phyloP scores from a whole-genome alignment of 176 grass and related monocot species.

The Cocos nucifera region DNA sequence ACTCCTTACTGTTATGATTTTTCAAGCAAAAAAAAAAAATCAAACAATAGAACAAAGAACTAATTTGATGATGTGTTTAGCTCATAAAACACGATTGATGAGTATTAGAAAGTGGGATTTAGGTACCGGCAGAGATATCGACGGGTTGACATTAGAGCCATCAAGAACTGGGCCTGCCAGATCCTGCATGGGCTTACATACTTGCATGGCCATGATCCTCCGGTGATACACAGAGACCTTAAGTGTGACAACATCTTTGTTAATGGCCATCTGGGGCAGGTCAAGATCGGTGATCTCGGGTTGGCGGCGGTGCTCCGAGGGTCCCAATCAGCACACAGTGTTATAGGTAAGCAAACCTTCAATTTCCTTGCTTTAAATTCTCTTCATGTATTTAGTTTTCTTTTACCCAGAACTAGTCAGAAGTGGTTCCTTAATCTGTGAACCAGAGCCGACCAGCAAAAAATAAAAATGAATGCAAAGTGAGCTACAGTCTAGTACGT shows the following conservation, averaged over 20 bases:
- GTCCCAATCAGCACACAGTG: conserved; percentile 46
- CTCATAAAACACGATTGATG: neutral
- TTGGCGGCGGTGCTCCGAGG: conserved; percentile 56
- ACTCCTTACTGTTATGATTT: too few relatives aligned
- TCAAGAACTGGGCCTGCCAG: conserved; percentile 56
- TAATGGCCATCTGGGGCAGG: conserved; percentile 69
- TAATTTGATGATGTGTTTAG: neutral
- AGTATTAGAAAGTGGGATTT: neutral
- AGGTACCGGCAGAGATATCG: conserved; percentile 55
- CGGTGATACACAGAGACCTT: conserved; percentile 81
- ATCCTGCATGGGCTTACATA: conserved; percentile 60
- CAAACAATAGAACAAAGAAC: too few relatives aligned
- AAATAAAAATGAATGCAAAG: too few relatives aligned
- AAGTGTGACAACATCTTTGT: conserved; percentile 91
- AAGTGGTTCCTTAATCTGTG: too few relatives aligned
- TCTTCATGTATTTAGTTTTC: too few relatives aligned
- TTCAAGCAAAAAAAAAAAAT: too few relatives aligned
- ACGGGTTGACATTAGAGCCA: conserved; percentile 43
- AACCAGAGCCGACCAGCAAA: too few relatives aligned
- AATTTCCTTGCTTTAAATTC: neutral
- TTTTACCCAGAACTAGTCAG: too few relatives aligned
- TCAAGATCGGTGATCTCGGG: conserved; percentile 91
- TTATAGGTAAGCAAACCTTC: conserved; percentile 32
- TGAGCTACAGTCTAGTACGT: too few relatives aligned
- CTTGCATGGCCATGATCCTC: conserved; percentile 50